phyloP scores from a whole-genome alignment of 2,329 filamentous ascomycete species.

The Acephala macrosclerotiorum region DNA sequence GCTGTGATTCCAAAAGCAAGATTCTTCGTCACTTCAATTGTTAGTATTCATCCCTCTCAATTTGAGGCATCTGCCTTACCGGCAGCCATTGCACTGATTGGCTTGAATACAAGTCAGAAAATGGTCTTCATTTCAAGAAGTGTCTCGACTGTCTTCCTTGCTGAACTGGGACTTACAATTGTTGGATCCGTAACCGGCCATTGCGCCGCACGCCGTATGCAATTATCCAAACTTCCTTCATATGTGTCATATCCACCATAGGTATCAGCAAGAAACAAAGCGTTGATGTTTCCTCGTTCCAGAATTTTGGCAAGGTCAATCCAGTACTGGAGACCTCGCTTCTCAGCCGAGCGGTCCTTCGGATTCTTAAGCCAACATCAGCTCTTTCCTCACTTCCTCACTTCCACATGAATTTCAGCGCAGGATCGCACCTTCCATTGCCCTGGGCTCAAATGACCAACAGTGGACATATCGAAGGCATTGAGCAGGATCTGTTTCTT shows the following conservation, averaged over 20 bases:
- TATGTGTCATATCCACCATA: slow-evolving; percentile 72
- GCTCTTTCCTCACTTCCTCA: background rate
- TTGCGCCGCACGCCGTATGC: slow-evolving; percentile 68
- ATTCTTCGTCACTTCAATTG: slow-evolving; percentile 58
- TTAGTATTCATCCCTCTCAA: background rate
- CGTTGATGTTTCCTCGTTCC: slow-evolving; percentile 68
- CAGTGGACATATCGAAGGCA: slow-evolving; percentile 12
- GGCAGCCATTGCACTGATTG: slow-evolving; percentile 72
- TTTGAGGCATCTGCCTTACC: background rate
- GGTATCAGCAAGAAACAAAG: slow-evolving; percentile 67
- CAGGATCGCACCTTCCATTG: slow-evolving; percentile 7
- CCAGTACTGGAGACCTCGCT: slow-evolving; percentile 68
- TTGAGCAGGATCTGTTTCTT: slow-evolving; percentile 12
- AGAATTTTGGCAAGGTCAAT: slow-evolving; percentile 68
- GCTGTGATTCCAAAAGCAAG: slow-evolving; percentile 73
- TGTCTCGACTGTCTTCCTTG: too few relatives aligned
- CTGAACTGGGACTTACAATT: slow-evolving; percentile 50
- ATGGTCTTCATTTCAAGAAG: too few relatives aligned
- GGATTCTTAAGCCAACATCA: slow-evolving; percentile 56
- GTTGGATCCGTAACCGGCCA: slow-evolving; percentile 76
- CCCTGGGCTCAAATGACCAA: slow-evolving; percentile 10
- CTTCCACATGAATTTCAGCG: background rate
- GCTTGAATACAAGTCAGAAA: slow-evolving; percentile 46
- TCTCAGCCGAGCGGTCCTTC: slow-evolving; percentile 64
- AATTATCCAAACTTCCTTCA: slow-evolving; percentile 61